Percentiles rank a stretch among this genome's conserved stretches.
These are phyloP conservation scores for Pseudonectria buxi DNA, from an alignment of 2,329 filamentous ascomycete species.

Conservation along the genomic window DNA sequence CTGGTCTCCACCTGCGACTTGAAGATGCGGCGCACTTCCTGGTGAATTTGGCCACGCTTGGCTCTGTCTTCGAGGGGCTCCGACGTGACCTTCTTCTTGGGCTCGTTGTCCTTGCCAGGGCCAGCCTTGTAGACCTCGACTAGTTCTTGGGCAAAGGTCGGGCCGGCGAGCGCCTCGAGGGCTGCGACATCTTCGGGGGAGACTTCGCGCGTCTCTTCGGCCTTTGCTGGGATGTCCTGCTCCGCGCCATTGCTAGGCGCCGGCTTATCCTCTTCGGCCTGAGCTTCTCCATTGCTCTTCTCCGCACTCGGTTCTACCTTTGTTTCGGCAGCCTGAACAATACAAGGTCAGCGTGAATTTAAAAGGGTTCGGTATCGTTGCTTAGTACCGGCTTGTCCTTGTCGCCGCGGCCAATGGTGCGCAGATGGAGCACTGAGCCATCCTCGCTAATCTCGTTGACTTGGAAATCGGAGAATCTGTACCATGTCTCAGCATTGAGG, in stretches of 20 bases:
- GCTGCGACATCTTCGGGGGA: constrained; percentile 26
- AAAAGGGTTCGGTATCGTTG: constrained; percentile 4
- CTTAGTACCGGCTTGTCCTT: constrained; percentile 12
- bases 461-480: constrained; percentile 80
- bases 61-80: constrained; percentile 38
- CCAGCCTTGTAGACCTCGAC: constrained; percentile 35
- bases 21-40: constrained; percentile 72
- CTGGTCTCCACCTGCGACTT: constrained; percentile 68
- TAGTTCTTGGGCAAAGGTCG: constrained; percentile 33
- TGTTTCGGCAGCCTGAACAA: constrained; percentile 2
- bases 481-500: constrained; percentile 1
- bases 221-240: constrained; percentile 9
- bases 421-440: constrained; percentile 69
- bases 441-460: constrained; percentile 81
- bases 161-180: constrained; percentile 34
- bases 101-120: constrained; percentile 22
- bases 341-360: not conserved
- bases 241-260: constrained; percentile 13
- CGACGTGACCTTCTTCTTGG: constrained; percentile 31
- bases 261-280: constrained; percentile 10
- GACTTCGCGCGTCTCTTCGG: constrained; percentile 21
- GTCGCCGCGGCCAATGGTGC: constrained; percentile 32
- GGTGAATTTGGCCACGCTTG: constrained; percentile 43
- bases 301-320: constrained; percentile 12
- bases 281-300: constrained; percentile 6